A percentile compares a stretch with the other conserved stretches of the same genome.
These are phyloP conservation scores for Leccinum sublutescens DNA, from an alignment of 768 basidiomycete genomes.

Conservation along the genomic window DNA sequence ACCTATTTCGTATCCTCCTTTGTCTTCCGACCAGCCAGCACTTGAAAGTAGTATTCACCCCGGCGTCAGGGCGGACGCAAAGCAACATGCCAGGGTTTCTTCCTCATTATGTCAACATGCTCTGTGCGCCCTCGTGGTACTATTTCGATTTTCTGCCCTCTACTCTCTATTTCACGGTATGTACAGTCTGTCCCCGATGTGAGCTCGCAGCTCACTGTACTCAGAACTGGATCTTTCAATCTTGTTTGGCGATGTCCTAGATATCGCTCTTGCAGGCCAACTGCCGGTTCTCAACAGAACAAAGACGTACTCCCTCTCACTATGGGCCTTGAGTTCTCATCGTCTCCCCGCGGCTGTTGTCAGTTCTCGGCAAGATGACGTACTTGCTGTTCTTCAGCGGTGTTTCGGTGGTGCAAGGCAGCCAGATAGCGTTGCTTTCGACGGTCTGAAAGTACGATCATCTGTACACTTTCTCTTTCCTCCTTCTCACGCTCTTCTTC, in stretches of 20 bases:
- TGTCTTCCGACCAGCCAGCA: constrained; percentile 1
- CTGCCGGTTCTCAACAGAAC: constrained; percentile 39
- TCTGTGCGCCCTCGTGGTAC: constrained; percentile 47
- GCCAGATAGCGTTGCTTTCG: constrained; percentile 16
- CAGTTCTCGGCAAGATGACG: constrained; percentile 25
- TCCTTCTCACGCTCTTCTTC: constrained; percentile 4
- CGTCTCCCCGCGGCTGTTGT: constrained; percentile 45
- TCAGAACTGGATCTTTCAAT: constrained; percentile 44
- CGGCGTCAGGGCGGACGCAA: constrained; percentile 33
- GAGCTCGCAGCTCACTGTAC: not conserved
- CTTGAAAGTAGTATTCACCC: constrained; percentile 2
- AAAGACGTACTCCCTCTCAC: constrained; percentile 46
- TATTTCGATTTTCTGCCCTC: constrained; percentile 49
- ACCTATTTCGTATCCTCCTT: constrained; percentile 8
- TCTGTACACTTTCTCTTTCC: not conserved
- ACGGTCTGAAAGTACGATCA: constrained; percentile 30
- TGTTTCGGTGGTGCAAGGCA: constrained; percentile 33
- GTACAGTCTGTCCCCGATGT: constrained; percentile 19
- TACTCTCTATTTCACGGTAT: constrained; percentile 49
- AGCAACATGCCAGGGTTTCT: constrained; percentile 41
- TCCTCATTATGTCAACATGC: constrained; percentile 52
- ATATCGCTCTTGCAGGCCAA: constrained; percentile 35
- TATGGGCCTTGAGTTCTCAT: constrained; percentile 52
- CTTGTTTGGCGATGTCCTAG: constrained; percentile 46
- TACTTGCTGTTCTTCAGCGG: constrained; percentile 37